phyloP scores from a whole-genome alignment of 148 eudicot species.

The Polygonum aviculare region DNA sequence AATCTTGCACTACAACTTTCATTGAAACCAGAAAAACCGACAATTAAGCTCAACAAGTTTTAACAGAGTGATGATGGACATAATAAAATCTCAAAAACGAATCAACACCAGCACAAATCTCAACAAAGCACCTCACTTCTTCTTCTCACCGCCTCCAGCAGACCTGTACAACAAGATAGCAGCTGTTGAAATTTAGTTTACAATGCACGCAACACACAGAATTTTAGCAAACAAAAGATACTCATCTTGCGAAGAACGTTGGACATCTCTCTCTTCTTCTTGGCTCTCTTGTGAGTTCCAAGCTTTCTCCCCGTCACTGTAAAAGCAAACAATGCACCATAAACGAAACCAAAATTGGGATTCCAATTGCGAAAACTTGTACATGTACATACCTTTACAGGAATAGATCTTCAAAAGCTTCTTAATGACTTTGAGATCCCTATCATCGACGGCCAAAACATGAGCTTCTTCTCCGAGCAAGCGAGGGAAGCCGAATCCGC shows the following conservation, averaged over 20 bases:
- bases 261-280: too few relatives aligned
- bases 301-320: conserved; percentile 85
- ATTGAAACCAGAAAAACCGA: neutral
- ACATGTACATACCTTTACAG: conserved; percentile 49
- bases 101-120: neutral
- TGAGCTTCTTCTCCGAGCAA: conserved; percentile 25
- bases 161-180: conserved; percentile 7
- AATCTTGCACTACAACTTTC: neutral
- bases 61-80: neutral
- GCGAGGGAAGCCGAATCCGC: neutral
- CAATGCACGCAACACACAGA: too few relatives aligned
- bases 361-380: neutral
- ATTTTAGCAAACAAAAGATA: too few relatives aligned
- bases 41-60: neutral
- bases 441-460: conserved; percentile 65
- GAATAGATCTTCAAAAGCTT: conserved; percentile 46
- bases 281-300: too few relatives aligned
- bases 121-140: conserved; percentile 18
- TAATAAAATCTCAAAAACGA: neutral
- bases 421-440: conserved; percentile 56
- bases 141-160: conserved; percentile 26
- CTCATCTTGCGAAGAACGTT: too few relatives aligned
- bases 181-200: too few relatives aligned
- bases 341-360: neutral
- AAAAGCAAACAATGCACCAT: neutral